Conservation (phyloP, 192 early-diverging fungal species). For the Ambispora gerdemannii region DNA sequence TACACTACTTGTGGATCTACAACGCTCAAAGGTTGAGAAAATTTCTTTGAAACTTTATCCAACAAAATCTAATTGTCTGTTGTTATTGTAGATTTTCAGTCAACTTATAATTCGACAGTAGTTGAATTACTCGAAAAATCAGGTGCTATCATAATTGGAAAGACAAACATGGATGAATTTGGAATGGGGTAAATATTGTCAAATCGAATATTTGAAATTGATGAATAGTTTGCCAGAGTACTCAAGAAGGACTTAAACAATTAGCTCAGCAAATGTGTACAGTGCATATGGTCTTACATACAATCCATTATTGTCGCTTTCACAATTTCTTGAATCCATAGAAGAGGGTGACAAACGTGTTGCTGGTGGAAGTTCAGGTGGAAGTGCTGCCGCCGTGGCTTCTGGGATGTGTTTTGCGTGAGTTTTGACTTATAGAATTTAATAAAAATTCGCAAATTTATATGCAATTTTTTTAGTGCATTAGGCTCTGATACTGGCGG, state of each 20-base stretch:
- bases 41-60: not conserved
- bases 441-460: not conserved
- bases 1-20: slow-evolving; percentile 75
- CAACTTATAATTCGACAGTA: slow-evolving; percentile 75
- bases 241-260: too few species aligned
- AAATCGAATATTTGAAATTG: not conserved
- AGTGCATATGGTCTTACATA: slow-evolving; percentile 40
- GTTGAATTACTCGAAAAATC: slow-evolving; percentile 56
- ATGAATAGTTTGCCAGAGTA: too few species aligned
- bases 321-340: slow-evolving; percentile 10
- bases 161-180: slow-evolving; percentile 95
- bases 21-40: slow-evolving; percentile 50
- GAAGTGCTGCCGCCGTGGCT: slow-evolving; percentile 87
- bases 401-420: slow-evolving; percentile 72
- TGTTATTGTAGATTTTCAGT: slow-evolving; percentile 49
- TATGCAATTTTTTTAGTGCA: slow-evolving; percentile 46
- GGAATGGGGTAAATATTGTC: slow-evolving; percentile 76
- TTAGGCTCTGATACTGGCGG: slow-evolving; percentile 95
- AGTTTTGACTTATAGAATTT: slow-evolving; percentile 29
- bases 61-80: not conserved
- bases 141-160: slow-evolving; percentile 71
- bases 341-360: slow-evolving; percentile 39
- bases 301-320: slow-evolving; percentile 29
- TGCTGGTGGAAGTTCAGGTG: slow-evolving; percentile 90
- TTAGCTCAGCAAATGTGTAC: slow-evolving; percentile 51